These are phyloP conservation scores for Persicaria tinctoria DNA, from an alignment of 148 eudicot genomes.

Conservation along the genomic window DNA sequence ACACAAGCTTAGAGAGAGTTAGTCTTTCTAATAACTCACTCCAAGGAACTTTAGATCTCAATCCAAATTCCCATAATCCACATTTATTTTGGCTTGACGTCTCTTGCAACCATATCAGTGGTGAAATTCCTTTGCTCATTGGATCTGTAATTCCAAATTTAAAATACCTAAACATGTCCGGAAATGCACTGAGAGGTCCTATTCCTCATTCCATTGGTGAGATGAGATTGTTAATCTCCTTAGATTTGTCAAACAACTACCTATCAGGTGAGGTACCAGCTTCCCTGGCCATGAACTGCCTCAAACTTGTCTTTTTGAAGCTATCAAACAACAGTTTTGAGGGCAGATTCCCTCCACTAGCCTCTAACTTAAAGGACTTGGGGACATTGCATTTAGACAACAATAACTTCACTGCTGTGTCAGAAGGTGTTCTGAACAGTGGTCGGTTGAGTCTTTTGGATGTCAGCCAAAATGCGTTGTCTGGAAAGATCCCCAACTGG, in stretches of 20 bases:
- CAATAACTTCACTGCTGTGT: neutral
- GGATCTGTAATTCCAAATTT: neutral
- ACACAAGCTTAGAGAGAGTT: conserved; percentile 1
- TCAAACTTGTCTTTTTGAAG: neutral
- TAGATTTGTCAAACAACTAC: conserved; percentile 11
- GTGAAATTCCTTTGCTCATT: neutral
- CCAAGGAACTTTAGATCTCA: too few species aligned
- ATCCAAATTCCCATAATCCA: conserved; percentile 1
- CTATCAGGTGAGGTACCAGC: conserved; percentile 15
- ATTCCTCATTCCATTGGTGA: conserved; percentile 11
- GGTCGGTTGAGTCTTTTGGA: neutral
- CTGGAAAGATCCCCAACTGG: neutral
- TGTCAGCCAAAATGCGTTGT: conserved; percentile 7
- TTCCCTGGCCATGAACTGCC: conserved; percentile 8
- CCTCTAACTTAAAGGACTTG: neutral
- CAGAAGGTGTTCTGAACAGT: neutral
- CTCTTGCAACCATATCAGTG: neutral
- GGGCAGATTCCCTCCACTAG: neutral
- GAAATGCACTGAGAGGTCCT: neutral
- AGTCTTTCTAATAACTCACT: too few species aligned
- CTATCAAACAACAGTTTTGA: conserved; percentile 5
- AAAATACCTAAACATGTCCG: neutral
- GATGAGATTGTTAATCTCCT: neutral
- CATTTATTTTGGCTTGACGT: neutral
- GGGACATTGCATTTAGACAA: neutral